phyloP scores from a whole-genome alignment of 768 basidiomycete genomes.

The Mycena crocata region DNA sequence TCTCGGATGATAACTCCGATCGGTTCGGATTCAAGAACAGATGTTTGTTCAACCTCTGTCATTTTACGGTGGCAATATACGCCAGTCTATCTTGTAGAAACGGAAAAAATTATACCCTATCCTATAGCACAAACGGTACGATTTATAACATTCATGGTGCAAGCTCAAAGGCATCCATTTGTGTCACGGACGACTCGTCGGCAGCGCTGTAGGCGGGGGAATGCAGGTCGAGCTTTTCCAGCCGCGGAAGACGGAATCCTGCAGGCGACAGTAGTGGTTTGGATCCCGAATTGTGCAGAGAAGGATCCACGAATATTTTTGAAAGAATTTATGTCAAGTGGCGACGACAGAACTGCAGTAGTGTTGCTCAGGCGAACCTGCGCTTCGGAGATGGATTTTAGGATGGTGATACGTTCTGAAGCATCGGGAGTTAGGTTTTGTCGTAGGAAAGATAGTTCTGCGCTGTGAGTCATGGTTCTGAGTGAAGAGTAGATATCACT shows the following conservation, averaged over 20 bases:
- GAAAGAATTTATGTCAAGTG: not conserved
- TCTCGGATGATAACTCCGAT: too few species aligned
- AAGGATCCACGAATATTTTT: constrained; percentile 4
- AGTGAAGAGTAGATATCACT: too few species aligned
- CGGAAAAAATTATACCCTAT: too few species aligned
- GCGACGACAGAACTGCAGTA: constrained; percentile 10
- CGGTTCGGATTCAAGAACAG: too few species aligned
- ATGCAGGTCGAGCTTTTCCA: not conserved
- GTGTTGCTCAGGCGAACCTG: not conserved
- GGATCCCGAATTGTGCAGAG: constrained; percentile 3
- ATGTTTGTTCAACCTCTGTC: too few species aligned
- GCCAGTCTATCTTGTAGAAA: too few species aligned
- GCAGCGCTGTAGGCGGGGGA: not conserved
- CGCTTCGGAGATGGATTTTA: not conserved
- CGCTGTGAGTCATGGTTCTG: too few species aligned
- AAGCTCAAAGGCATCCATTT: constrained; percentile 4
- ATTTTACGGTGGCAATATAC: too few species aligned
- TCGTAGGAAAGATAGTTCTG: not conserved
- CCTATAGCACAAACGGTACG: too few species aligned
- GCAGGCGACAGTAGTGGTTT: not conserved
- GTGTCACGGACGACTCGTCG: too few species aligned
- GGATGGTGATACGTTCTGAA: not conserved
- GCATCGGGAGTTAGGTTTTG: constrained; percentile 2
- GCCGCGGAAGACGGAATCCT: not conserved
- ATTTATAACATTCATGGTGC: too few species aligned